Percentiles rank a stretch among this genome's conserved stretches.
Conservation (phyloP, 805 yeast species). For the Cyberlindnera samutprakarnensis region DNA sequence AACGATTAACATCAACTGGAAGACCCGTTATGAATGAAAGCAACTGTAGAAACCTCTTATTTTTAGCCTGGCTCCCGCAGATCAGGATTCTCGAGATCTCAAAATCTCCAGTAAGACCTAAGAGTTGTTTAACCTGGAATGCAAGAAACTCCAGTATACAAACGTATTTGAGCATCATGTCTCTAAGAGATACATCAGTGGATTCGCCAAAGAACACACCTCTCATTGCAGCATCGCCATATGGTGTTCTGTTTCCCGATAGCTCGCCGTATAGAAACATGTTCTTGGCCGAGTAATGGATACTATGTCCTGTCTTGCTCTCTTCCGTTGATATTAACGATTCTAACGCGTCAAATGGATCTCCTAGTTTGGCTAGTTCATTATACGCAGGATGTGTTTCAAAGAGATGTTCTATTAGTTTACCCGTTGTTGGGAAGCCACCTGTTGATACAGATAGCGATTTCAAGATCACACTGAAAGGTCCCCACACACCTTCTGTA, state of each 20-base stretch:
- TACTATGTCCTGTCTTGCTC: constrained; percentile 6
- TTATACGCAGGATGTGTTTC: constrained; percentile 31
- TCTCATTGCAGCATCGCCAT: constrained; percentile 39
- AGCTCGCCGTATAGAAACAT: constrained; percentile 48
- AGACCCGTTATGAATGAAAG: constrained; percentile 21
- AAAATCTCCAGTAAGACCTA: constrained; percentile 23
- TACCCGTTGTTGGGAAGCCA: constrained; percentile 56
- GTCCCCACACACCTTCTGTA: constrained; percentile 54
- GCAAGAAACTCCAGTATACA: constrained; percentile 42
- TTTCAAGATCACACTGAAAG: constrained; percentile 33
- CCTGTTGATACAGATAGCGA: constrained; percentile 36
- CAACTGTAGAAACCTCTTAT: constrained; percentile 31
- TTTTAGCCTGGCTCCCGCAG: constrained; percentile 49
- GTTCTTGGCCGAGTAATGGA: constrained; percentile 26
- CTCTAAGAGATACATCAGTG: constrained; percentile 25
- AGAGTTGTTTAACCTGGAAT: constrained; percentile 39
- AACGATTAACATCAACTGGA: constrained; percentile 17
- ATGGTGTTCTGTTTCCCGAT: constrained; percentile 53
- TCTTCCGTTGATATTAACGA: constrained; percentile 12
- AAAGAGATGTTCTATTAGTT: constrained; percentile 40
- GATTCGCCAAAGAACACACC: constrained; percentile 44
- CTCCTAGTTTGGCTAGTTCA: constrained; percentile 5
- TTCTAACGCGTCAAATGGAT: constrained; percentile 21
- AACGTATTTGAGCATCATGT: constrained; percentile 36
- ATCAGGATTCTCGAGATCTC: constrained; percentile 30